These are phyloP conservation scores for Lindgomyces ingoldianus DNA, from an alignment of 495 filamentous ascomycete species.

Conservation along the genomic window DNA sequence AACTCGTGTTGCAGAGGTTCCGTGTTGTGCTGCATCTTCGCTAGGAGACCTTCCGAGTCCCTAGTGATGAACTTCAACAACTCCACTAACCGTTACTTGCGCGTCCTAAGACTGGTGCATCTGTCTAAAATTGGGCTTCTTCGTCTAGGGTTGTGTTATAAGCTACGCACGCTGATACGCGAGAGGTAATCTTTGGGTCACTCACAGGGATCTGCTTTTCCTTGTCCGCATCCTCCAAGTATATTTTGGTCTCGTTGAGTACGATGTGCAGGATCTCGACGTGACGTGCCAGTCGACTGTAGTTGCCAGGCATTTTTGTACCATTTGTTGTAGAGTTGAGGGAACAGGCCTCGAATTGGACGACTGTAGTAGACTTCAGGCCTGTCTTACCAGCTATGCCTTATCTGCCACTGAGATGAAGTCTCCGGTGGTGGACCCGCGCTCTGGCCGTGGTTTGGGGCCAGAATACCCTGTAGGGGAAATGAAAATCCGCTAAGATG, in stretches of 20 bases:
- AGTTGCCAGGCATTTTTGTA: too few relatives aligned
- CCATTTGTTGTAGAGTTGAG: too few relatives aligned
- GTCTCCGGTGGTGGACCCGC: too few relatives aligned
- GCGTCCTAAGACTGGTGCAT: not conserved
- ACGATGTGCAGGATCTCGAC: not conserved
- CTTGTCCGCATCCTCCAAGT: not conserved
- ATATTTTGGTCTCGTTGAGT: not conserved
- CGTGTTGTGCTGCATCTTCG: not conserved
- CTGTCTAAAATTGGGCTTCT: not conserved
- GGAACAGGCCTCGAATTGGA: too few relatives aligned
- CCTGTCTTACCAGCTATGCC: too few relatives aligned
- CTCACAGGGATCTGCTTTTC: not conserved
- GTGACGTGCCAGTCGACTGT: too few relatives aligned
- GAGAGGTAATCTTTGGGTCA: not conserved
- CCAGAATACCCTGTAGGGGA: too few relatives aligned
- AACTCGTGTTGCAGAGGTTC: not conserved
- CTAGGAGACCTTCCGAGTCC: not conserved
- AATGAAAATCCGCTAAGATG: too few relatives aligned
- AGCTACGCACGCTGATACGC: not conserved
- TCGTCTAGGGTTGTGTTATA: not conserved
- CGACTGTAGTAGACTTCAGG: too few relatives aligned
- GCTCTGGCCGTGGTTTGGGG: too few relatives aligned
- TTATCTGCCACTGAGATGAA: too few relatives aligned
- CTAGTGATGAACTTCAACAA: not conserved
- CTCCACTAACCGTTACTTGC: not conserved